Base-by-base conservation (phyloP, 371 early-diverging fungal genomes). In the Mortierella sp. region DNA sequence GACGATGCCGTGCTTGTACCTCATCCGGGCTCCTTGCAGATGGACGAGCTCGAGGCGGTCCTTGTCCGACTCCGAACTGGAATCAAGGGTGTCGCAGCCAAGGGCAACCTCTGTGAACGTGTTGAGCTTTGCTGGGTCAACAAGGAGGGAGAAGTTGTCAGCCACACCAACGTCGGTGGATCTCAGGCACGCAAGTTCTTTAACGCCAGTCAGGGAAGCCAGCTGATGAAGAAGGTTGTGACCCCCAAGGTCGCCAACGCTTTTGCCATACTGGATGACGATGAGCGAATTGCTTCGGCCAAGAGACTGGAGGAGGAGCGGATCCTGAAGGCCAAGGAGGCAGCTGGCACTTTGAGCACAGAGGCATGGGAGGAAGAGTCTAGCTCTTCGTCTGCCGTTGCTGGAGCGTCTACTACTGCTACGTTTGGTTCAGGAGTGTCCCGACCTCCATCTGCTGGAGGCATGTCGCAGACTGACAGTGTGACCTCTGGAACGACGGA, bases 91-190 rank as follows among this genome's bases (percentile, higher is more conserved):
- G 77, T 81, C 5, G 81, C 87, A 2, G 83, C 88, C 69, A 79
- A 83, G 24, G 78, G 79, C 1, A 81, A 76, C 24, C 88, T 88
- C 24, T 90, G 90, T 9, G 88, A 90, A 11, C 89, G 89, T 19
- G 89, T 93, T 1, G 91, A 90, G 76, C 91, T 92, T 54, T 93
- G 93, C 78, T 93, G 93, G 93, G 89, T 93, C 0, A 90, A 93
- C 72, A 88, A 87, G 51, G 87, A 89, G 11, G 93, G 91, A 0
- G 89, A 90, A 28, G 88, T 92, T 13, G 80, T 80, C 16, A 80
- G 80, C 46, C 80, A 83, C n/a, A 77, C 80, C 3, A 79, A 70
- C 48, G 53, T 80, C n/a, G 73, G 79, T 21, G 81, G 81, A 61
- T 78, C 85, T 5, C 83, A 83, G 37, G 11, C 83, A 24, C 77